These are phyloP conservation scores for Hirschioporus abietinus DNA, from an alignment of 768 basidiomycete genomes.

Conservation along the genomic window DNA sequence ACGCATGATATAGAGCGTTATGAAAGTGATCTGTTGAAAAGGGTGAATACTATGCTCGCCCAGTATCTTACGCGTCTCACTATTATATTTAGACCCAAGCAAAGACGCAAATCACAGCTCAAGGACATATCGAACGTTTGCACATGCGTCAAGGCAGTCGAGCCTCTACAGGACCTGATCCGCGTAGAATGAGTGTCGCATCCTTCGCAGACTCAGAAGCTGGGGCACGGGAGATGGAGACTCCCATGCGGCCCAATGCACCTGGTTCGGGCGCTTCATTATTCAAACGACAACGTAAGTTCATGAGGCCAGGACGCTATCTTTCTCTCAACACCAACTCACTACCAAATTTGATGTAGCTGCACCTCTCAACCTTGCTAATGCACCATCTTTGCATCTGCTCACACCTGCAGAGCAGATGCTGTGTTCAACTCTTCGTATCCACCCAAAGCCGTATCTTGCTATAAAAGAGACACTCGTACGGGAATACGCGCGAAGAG, in stretches of 20 bases:
- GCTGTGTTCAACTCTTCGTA: conserved; percentile 83
- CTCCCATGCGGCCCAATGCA: conserved; percentile 46
- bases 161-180: conserved; percentile 53
- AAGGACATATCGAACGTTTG: background rate
- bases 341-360: conserved; percentile 24
- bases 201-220: conserved; percentile 45
- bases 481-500: conserved; percentile 85
- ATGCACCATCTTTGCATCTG: conserved; percentile 84
- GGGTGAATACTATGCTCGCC: conserved; percentile 44
- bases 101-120: conserved; percentile 39
- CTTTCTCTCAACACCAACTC: background rate
- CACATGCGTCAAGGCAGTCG: conserved; percentile 20
- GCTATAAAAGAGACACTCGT: conserved; percentile 94
- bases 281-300: conserved; percentile 39
- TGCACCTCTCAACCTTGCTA: conserved; percentile 82
- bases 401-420: conserved; percentile 84
- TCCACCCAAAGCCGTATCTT: conserved; percentile 92
- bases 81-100: conserved; percentile 45
- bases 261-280: conserved; percentile 31
- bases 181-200: conserved; percentile 37
- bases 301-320: too few relatives aligned
- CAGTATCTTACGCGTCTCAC: conserved; percentile 2
- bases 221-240: conserved; percentile 56
- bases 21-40: conserved; percentile 63
- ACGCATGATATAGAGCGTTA: conserved; percentile 90